Evolutionary conservation across 2,329 filamentous ascomycete genomes (phyloP).

Genomic region (Botrytis tulipae): DNA sequence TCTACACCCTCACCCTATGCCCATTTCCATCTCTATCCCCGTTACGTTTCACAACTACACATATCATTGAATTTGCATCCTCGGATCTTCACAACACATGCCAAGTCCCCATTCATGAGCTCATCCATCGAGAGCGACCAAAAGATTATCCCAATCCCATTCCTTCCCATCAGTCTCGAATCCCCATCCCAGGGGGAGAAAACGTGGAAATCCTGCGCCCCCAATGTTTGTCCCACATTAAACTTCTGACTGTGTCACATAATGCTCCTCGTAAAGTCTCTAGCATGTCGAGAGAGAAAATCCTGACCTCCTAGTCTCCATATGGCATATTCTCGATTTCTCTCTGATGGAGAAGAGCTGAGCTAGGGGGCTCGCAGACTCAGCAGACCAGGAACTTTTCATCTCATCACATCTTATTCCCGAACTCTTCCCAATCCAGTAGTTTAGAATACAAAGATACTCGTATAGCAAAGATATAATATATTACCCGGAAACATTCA

Average conservation of each 20-base stretch:
- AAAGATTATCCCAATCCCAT: neutral
- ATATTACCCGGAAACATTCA: neutral
- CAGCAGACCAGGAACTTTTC: neutral
- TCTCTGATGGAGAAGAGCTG: neutral
- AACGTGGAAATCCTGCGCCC: conserved; percentile 1
- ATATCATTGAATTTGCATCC: neutral
- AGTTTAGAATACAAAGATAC: neutral
- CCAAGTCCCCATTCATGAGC: neutral
- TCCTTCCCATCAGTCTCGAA: neutral
- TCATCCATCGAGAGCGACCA: neutral
- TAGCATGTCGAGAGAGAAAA: neutral
- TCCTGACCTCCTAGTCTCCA: neutral
- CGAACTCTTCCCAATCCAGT: neutral
- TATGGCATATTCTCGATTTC: neutral
- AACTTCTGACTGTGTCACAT: neutral
- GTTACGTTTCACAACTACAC: neutral
- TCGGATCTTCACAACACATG: neutral
- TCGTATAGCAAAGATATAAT: neutral
- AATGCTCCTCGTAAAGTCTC: neutral
- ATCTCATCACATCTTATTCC: neutral
- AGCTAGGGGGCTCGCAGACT: neutral
- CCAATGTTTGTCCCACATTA: neutral
- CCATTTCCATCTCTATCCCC: neutral
- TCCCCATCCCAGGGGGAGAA: neutral
- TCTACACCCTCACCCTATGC: neutral